Evolutionary conservation across 2,329 filamentous ascomycete genomes (phyloP), one percentile per base, ranked within the genome.

Genomic region (Botryotinia globosa): DNA sequence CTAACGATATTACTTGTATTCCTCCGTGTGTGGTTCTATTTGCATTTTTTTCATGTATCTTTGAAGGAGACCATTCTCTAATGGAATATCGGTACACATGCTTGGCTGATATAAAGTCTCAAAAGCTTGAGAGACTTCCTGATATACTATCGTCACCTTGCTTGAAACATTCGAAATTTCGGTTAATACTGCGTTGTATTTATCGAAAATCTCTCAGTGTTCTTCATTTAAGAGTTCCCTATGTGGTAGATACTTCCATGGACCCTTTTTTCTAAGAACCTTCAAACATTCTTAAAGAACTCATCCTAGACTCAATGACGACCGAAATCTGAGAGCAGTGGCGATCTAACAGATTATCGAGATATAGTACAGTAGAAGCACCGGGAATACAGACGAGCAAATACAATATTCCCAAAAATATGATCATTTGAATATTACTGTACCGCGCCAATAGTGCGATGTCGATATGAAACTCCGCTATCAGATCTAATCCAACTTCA

Each of bases 321-420:
- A n/a, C 1, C 25, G 2, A 51, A n/a, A 0, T 3, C 6, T 51
- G 22, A n/a, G 22, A 51, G 22, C 22, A 51, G 22, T 1, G 25
- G 25, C 48, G 12, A n/a, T n/a, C 48, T 25, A 51, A 51, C 0
- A n/a, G 2, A n/a, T 14, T 6, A 3, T n/a, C 25, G 0, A 51
- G 25, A 16, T 1, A 14, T n/a, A 3, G 25, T n/a, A n/a, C 2
- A n/a, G 12, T 39, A 39, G 1, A 2, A n/a, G 12, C 1, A n/a
- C 2, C 1, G 1, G 12, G 48, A 14, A 51, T n/a, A 51, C 25
- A n/a, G 25, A 54, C n/a, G 25, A 54, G 9, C 5, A 54, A 16
- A n/a, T 14, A 16, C 0, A 12, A 6, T 16, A 54, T 54, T 54
- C 48, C 12, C 0, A 54, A 54, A 54, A n/a, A 14, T 7, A 54